Evolutionary conservation across 345 rosid genomes (phyloP), one percentile per base, ranked within the genome.

Genomic region (Melastoma malabathricum): DNA sequence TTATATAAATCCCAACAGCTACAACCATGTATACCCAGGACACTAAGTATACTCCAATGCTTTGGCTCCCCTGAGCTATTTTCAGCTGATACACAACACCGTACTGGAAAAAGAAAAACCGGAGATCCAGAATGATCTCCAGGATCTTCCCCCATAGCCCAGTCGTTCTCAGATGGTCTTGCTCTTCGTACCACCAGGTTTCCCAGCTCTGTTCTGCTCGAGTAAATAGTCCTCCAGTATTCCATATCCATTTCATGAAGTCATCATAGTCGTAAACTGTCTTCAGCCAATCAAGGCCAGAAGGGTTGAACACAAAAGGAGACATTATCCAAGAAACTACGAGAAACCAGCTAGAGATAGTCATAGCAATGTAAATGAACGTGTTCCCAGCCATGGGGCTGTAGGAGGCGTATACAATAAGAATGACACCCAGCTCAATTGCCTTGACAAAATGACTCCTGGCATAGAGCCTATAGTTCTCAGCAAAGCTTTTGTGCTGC

Each of bases 221-320:
- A 20, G 82, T 29, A 43, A 82, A 68, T 59, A 80, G 63, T 56
- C 88, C 84, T 50, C 70, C 86, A 25, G 55, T 68, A 57, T 52
- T 66, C 94, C 94, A 82, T 51, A 84, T 69, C 97, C 97, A 88
- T 60, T 65, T 75, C 58, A 78, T 67, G 60, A 84, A 88, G 63
- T 76, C 87, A 13, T 82, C 79, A 22, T 77, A 88, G 74, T 88
- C 94, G 49, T 88, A 81, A 46, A 87, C 94, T 6, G 87, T 73
- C 81, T 87, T 87, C 63, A 83, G 80, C 96, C 96, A 87, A 62
- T 86, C 96, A 53, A 86, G 83, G 39, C 93, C 96, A 29, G 89
- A 83, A 23, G 96, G 96, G 61, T 87, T 88, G 70, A 88, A 84
- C 55, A 82, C 66, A 56, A 84, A 88, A 13, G 97, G 97, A 6